These are phyloP conservation scores for Ceratocystis harringtonii DNA, from an alignment of 2,329 filamentous ascomycete species.

Conservation along the genomic window DNA sequence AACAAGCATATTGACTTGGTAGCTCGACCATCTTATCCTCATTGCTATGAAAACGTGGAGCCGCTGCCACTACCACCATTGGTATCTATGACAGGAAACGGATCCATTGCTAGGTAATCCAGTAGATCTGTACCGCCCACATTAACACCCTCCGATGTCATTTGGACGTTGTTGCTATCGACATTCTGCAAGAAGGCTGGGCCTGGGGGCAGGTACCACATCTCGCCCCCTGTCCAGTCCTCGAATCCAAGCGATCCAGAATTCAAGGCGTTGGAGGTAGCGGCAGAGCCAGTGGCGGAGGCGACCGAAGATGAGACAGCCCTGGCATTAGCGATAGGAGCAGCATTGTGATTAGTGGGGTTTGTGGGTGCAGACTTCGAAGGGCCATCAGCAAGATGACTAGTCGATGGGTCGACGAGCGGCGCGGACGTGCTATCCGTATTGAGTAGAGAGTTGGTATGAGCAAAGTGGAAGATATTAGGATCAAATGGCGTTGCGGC, in stretches of 20 bases:
- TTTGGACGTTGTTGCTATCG: slow-evolving; percentile 44
- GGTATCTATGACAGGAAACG: slow-evolving; percentile 17
- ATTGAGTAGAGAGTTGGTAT: slow-evolving; percentile 30
- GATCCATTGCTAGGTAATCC: slow-evolving; percentile 52
- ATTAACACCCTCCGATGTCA: slow-evolving; percentile 53
- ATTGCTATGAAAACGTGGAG: not conserved
- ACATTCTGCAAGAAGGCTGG: slow-evolving; percentile 51
- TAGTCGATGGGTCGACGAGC: not conserved
- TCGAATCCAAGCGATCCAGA: slow-evolving; percentile 27
- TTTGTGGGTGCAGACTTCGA: not conserved
- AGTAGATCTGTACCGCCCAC: slow-evolving; percentile 51
- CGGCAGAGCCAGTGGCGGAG: not conserved
- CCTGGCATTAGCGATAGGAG: not conserved
- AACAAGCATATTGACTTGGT: not conserved
- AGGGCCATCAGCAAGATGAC: not conserved
- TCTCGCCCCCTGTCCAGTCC: slow-evolving; percentile 42
- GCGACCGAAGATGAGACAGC: not conserved
- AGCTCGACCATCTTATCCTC: no score
- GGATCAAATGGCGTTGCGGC: slow-evolving; percentile 50
- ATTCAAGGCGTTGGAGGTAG: slow-evolving; percentile 19
- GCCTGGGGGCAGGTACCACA: slow-evolving; percentile 53
- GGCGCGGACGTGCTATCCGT: not conserved
- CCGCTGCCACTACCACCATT: not conserved
- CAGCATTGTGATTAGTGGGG: not conserved
- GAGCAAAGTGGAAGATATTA: slow-evolving; percentile 39